These are phyloP conservation scores for Phytophthora litchii DNA, from an alignment of 352 stramenopile genomes.

Conservation along the genomic window DNA sequence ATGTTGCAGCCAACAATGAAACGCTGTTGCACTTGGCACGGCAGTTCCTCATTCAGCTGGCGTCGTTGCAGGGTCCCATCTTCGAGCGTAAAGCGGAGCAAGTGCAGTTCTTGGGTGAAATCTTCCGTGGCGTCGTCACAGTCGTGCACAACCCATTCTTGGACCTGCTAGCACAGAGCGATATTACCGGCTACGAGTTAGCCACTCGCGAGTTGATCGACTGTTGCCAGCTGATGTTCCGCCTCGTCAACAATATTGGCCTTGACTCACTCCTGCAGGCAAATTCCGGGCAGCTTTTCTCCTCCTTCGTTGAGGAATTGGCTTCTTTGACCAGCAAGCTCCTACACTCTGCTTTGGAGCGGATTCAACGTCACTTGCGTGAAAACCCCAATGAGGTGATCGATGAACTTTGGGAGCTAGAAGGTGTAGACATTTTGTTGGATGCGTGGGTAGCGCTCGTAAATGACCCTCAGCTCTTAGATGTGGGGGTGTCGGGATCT, in stretches of 20 bases:
- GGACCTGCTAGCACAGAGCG: slow-evolving; percentile 65
- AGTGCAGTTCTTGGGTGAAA: slow-evolving; percentile 71
- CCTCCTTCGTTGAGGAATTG: slow-evolving; percentile 69
- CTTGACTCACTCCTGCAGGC: slow-evolving; percentile 56
- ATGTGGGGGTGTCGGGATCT: slow-evolving; percentile 23
- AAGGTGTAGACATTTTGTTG: slow-evolving; percentile 79
- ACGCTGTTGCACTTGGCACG: slow-evolving; percentile 75
- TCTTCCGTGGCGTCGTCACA: slow-evolving; percentile 66
- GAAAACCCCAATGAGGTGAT: slow-evolving; percentile 51
- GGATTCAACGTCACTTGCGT: slow-evolving; percentile 62
- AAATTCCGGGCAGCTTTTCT: slow-evolving; percentile 50
- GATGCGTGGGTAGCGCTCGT: slow-evolving; percentile 83
- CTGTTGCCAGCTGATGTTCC: slow-evolving; percentile 81
- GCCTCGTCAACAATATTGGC: slow-evolving; percentile 78
- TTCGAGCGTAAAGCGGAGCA: slow-evolving; percentile 69
- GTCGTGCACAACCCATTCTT: slow-evolving; percentile 78
- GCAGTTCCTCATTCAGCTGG: slow-evolving; percentile 83
- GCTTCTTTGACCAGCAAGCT: slow-evolving; percentile 74
- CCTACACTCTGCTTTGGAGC: slow-evolving; percentile 65
- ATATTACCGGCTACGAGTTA: slow-evolving; percentile 70
- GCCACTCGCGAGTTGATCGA: slow-evolving; percentile 85
- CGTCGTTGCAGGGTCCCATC: slow-evolving; percentile 73
- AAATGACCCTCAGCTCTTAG: slow-evolving; percentile 62
- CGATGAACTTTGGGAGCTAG: slow-evolving; percentile 84
- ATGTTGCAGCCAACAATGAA: slow-evolving; percentile 69